Conservation (phyloP, 2,329 filamentous ascomycete genomes). For the Graphilbum sp. region DNA sequence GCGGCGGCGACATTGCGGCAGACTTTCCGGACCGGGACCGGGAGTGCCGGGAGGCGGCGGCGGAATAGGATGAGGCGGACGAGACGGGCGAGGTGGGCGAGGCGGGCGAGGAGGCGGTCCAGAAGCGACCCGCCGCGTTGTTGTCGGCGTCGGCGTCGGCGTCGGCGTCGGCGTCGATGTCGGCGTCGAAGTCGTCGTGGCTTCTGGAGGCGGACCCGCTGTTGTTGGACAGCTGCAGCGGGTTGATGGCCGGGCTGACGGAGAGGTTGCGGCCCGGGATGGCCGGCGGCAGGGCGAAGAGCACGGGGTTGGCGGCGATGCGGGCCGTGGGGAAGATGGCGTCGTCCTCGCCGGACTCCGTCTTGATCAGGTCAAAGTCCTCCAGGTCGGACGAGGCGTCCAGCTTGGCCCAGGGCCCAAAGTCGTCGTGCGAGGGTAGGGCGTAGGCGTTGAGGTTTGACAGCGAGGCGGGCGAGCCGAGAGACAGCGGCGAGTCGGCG, state of each 20-base stretch:
- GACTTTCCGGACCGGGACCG: not conserved
- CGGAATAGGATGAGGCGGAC: no score
- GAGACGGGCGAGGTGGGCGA: no score
- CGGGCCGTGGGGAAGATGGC: not conserved
- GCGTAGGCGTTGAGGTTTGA: constrained; percentile 12
- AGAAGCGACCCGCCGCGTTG: no score
- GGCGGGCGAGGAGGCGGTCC: no score
- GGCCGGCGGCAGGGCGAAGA: constrained; percentile 9
- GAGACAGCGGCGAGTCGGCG: constrained; percentile 20
- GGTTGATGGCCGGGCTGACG: constrained; percentile 19
- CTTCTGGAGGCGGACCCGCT: no score
- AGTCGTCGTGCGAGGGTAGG: constrained; percentile 13
- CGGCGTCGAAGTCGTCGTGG: no score
- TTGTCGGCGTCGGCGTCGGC: no score
- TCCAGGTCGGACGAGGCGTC: constrained; percentile 14
- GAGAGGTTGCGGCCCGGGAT: constrained; percentile 7
- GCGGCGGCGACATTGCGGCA: not conserved
- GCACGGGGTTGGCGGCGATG: constrained; percentile 10
- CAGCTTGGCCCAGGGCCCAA: constrained; percentile 15
- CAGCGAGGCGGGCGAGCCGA: constrained; percentile 13
- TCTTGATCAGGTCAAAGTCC: constrained; percentile 13
- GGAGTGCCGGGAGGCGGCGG: no score
- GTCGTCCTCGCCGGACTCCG: constrained; percentile 13
- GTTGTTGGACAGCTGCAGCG: constrained; percentile 15
- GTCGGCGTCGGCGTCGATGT: no score